Percentiles rank a stretch among this genome's conserved stretches.
Evolutionary conservation across 2,329 filamentous ascomycete species (phyloP).

Genomic region (Zymoseptoria passerinii): DNA sequence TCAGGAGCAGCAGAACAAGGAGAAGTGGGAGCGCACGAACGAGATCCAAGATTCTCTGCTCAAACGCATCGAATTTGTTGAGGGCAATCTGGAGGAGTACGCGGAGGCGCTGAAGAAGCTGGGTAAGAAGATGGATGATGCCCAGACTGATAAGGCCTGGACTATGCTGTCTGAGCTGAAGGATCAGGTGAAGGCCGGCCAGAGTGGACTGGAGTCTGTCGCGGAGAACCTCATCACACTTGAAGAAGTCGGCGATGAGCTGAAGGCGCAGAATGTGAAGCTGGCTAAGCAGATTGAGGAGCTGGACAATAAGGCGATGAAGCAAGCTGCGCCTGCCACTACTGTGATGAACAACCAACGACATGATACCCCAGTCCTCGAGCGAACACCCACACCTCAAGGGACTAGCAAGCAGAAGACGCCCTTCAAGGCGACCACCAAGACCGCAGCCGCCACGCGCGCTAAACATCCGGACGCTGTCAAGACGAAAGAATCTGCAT

Average conservation of each 20-base stretch:
- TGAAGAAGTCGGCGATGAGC: constrained; percentile 12
- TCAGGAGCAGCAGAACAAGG: constrained; percentile 4
- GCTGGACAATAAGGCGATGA: constrained; percentile 3
- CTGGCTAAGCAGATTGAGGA: constrained; percentile 10
- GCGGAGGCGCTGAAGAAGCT: constrained; percentile 15
- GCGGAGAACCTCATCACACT: constrained; percentile 12
- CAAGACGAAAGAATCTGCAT: neutral
- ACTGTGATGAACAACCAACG: neutral
- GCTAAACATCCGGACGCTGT: neutral
- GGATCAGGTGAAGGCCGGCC: constrained; percentile 10
- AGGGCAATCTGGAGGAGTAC: constrained; percentile 15
- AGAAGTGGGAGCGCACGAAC: constrained; percentile 12
- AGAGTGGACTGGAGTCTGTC: constrained; percentile 11
- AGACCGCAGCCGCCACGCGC: neutral
- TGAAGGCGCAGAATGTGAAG: constrained; percentile 14
- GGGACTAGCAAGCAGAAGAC: neutral
- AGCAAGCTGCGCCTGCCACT: neutral
- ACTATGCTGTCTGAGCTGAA: constrained; percentile 11
- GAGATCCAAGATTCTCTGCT: constrained; percentile 17
- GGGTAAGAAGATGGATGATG: constrained; percentile 16
- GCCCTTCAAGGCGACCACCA: neutral
- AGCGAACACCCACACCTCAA: neutral
- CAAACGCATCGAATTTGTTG: constrained; percentile 17
- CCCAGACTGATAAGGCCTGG: constrained; percentile 9
- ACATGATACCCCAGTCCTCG: neutral